These are phyloP conservation scores for Ramularia endophylla DNA, from an alignment of 2,329 filamentous ascomycete species.

Conservation along the genomic window DNA sequence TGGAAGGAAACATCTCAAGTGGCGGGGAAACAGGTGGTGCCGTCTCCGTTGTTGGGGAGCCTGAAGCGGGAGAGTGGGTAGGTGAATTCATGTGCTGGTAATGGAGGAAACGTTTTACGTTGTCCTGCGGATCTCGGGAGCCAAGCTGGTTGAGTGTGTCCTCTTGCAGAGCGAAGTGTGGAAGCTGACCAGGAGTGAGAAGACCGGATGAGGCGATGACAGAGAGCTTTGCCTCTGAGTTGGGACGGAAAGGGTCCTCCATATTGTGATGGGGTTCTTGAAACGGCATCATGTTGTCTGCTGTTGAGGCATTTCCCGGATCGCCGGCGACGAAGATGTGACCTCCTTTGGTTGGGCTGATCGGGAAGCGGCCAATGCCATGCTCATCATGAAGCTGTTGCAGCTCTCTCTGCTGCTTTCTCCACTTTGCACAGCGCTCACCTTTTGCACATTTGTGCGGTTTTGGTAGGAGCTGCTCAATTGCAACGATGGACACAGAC, in stretches of 20 bases:
- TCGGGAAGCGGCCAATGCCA: slow-evolving; percentile 47
- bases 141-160: slow-evolving; percentile 64
- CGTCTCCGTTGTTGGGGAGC: slow-evolving; percentile 54
- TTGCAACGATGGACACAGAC: slow-evolving; percentile 85
- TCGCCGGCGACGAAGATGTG: slow-evolving; percentile 73
- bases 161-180: slow-evolving; percentile 65
- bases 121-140: slow-evolving; percentile 78
- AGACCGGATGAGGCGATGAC: slow-evolving; percentile 88
- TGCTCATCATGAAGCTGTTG: slow-evolving; percentile 69
- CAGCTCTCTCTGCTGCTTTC: slow-evolving; percentile 71
- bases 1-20: slow-evolving; percentile 18
- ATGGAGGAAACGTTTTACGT: slow-evolving; percentile 82
- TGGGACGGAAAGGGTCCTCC: slow-evolving; percentile 49
- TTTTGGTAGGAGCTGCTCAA: slow-evolving; percentile 82
- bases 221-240: slow-evolving; percentile 72
- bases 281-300: slow-evolving; percentile 45
- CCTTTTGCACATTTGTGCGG: slow-evolving; percentile 81
- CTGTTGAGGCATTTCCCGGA: slow-evolving; percentile 67
- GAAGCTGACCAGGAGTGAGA: slow-evolving; percentile 62
- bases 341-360: slow-evolving; percentile 56
- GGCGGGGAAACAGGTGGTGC: slow-evolving; percentile 46
- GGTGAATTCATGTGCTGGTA: slow-evolving; percentile 66
- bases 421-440: slow-evolving; percentile 76
- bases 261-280: slow-evolving; percentile 39
- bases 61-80: slow-evolving; percentile 28